These are phyloP conservation scores for Cyberlindnera mycetangii DNA, from an alignment of 805 yeast species.

Conservation along the genomic window DNA sequence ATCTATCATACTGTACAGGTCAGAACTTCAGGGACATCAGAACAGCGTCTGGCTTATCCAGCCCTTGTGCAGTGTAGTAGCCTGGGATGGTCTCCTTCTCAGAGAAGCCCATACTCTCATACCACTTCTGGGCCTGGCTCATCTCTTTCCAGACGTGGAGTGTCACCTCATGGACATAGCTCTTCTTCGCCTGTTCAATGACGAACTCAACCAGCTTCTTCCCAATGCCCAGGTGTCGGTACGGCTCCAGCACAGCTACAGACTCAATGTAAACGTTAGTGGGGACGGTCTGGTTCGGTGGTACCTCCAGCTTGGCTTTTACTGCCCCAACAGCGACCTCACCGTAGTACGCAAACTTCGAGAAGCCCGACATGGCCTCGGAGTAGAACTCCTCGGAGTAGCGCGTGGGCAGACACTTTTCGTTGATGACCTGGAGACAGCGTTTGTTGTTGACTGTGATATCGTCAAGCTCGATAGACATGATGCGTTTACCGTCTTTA, in stretches of 20 bases:
- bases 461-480: conserved; percentile 48
- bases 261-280: conserved; percentile 61
- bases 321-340: conserved; percentile 83
- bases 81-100: conserved; percentile 35
- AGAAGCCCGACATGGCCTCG: conserved; percentile 46
- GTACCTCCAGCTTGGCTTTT: conserved; percentile 50
- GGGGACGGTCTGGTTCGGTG: conserved; percentile 44
- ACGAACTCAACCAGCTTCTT: conserved; percentile 52
- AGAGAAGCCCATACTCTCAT: conserved; percentile 46
- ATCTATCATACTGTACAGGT: no score
- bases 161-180: conserved; percentile 50
- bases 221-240: conserved; percentile 63
- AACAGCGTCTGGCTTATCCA: conserved; percentile 48
- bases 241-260: conserved; percentile 63
- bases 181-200: conserved; percentile 50
- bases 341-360: conserved; percentile 58
- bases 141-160: conserved; percentile 52
- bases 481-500: not conserved
- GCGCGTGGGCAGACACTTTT: conserved; percentile 45
- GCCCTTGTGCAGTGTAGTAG: conserved; percentile 46
- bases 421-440: conserved; percentile 53
- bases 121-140: conserved; percentile 47
- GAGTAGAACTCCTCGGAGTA: conserved; percentile 55
- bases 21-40: conserved; percentile 30
- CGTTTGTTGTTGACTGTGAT: conserved; percentile 60